Percentiles rank a stretch among this genome's conserved stretches.
Evolutionary conservation across 2,329 filamentous ascomycete species (phyloP).

Genomic region (Botrytis squamosa): DNA sequence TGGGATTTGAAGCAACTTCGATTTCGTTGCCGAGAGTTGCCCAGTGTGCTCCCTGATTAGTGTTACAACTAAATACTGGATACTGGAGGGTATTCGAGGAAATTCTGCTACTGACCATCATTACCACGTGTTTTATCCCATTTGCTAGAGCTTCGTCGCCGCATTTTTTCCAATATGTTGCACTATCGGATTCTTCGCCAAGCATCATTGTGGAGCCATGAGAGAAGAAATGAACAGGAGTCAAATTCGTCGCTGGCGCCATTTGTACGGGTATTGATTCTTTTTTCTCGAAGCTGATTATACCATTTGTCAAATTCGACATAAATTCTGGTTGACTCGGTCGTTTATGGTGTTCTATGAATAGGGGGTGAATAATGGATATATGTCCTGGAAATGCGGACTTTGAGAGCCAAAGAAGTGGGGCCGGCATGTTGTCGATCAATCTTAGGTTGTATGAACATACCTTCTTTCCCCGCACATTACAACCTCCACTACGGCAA

Average conservation of each 20-base stretch:
- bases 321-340: not conserved
- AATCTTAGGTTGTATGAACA: not conserved
- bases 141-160: constrained; percentile 61
- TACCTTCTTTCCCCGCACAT: not conserved
- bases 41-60: constrained; percentile 63
- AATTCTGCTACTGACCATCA: constrained; percentile 54
- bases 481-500: not conserved
- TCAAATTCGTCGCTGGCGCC: not conserved
- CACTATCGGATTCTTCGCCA: constrained; percentile 60
- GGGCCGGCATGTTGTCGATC: not conserved
- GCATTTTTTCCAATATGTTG: constrained; percentile 64
- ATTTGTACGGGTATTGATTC: not conserved
- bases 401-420: not conserved
- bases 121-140: constrained; percentile 60
- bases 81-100: not conserved
- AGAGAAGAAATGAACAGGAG: constrained; percentile 49
- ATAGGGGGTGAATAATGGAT: not conserved
- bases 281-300: not conserved
- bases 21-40: constrained; percentile 55
- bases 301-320: not conserved
- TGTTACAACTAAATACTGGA: not conserved
- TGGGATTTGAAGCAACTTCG: constrained; percentile 60
- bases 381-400: not conserved
- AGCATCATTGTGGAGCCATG: constrained; percentile 74
- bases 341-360: not conserved